Evolutionary conservation across 768 basidiomycete genomes (phyloP).

Genomic region (Pleurotus sapidus): DNA sequence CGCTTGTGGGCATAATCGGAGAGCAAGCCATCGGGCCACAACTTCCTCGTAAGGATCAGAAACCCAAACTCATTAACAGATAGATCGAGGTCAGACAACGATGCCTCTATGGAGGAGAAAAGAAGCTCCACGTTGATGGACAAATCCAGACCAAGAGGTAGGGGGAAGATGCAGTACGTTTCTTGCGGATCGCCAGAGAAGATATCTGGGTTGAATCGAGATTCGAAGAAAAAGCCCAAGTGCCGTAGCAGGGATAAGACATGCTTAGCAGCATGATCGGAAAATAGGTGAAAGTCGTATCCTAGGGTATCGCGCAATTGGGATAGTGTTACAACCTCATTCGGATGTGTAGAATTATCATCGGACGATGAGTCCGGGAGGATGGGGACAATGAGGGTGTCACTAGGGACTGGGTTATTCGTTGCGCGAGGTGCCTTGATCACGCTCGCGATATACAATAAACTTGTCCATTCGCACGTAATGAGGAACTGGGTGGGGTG

Average conservation of each 20-base stretch:
- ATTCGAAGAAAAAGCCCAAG: slow-evolving; percentile 56
- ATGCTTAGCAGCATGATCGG: slow-evolving; percentile 47
- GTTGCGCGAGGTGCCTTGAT: slow-evolving; percentile 45
- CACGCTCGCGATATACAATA: slow-evolving; percentile 59
- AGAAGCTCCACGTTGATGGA: slow-evolving; percentile 72
- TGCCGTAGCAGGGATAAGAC: slow-evolving; percentile 60
- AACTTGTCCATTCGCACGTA: slow-evolving; percentile 66
- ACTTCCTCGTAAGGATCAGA: slow-evolving; percentile 60
- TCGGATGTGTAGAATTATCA: slow-evolving; percentile 37
- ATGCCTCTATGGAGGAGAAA: slow-evolving; percentile 68
- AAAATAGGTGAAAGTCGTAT: slow-evolving; percentile 53
- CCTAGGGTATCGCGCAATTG: slow-evolving; percentile 62
- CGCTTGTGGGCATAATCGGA: slow-evolving; percentile 70
- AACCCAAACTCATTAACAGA: slow-evolving; percentile 75
- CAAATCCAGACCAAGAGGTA: slow-evolving; percentile 70
- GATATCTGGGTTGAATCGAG: slow-evolving; percentile 32
- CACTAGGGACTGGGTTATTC: slow-evolving; percentile 14
- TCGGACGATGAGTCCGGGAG: slow-evolving; percentile 8
- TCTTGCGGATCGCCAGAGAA: slow-evolving; percentile 36
- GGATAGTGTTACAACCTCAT: slow-evolving; percentile 54
- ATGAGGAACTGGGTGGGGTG: slow-evolving; percentile 40
- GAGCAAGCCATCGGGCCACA: slow-evolving; percentile 73
- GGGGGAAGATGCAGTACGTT: slow-evolving; percentile 54
- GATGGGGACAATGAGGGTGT: slow-evolving; percentile 39
- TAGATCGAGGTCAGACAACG: slow-evolving; percentile 67